Base-by-base conservation (phyloP, 192 early-diverging fungal species). In the Piromyces sp. region DNA sequence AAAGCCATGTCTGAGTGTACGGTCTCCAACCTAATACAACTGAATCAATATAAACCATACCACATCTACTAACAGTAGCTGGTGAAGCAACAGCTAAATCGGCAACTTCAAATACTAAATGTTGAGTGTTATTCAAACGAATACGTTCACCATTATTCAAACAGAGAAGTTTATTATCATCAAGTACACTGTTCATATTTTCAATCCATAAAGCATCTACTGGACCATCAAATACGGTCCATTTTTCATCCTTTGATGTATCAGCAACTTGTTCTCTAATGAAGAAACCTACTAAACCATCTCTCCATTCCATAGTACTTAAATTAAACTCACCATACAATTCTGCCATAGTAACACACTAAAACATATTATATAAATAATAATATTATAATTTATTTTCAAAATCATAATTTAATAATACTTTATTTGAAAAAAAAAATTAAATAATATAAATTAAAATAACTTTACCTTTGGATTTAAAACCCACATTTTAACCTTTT, bases 31-130 rank as follows among this genome's bases (percentile, higher is more conserved):
- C 89, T 11, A 90, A 85, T 30, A 84, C 87, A 28, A 82, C 85
- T 3, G 89, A 87, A 82, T 92, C 90, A 88, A 92, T 92, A 81
- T 91, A 91, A 36, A 90, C 88, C 89, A 92, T 92, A 26, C 89
- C 90, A 82, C 89, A 90, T 42, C 89, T 87, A 79, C 85, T 86
- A 28, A 92, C 90, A 16, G 90, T 92, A 2, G 90, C 90, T 22
- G 89, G 90, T 26, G 89, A 91, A 3, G 90, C 90, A 79, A 92
- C 90, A 14, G 89, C 89, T 11, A 92, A 82, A 85, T 92, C 90
- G 30, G 85, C 87, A 28, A 92, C 90, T 82, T 92, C 90, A 85
- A 92, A 92, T n/a, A 92, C 84, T 89, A 90, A 89, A 80, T 90
- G 90, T 87, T 89, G 89, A 9, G 89, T 84, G 51, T 84, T 86